These are phyloP conservation scores for Trichophyton simii DNA, from an alignment of 2,329 filamentous ascomycete species.

Conservation along the genomic window DNA sequence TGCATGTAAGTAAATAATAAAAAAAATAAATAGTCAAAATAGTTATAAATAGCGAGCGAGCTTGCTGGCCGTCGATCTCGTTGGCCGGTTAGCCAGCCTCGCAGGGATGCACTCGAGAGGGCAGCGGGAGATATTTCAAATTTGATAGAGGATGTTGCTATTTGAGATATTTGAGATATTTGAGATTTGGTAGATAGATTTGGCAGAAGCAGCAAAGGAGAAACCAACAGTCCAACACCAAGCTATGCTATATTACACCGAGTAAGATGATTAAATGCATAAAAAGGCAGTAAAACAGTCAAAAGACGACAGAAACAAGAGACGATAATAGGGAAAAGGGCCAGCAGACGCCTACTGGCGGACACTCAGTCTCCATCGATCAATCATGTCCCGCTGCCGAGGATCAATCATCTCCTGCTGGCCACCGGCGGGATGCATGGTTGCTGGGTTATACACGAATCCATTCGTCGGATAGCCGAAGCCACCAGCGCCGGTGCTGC, in stretches of 20 bases:
- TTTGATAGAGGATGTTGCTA: not conserved
- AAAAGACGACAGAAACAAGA: not conserved
- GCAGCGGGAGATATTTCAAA: not conserved
- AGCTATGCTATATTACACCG: not conserved
- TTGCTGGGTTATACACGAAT: not conserved
- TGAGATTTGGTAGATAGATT: not conserved
- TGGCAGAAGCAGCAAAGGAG: not conserved
- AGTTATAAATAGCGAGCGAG: not conserved
- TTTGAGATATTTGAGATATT: not conserved
- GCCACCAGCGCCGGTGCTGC: not conserved
- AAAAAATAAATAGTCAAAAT: not conserved
- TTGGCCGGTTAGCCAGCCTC: not conserved
- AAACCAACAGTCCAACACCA: not conserved
- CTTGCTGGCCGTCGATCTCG: not conserved
- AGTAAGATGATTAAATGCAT: constrained; percentile 5
- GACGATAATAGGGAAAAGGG: not conserved
- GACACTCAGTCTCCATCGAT: constrained; percentile 45
- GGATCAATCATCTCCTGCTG: constrained; percentile 28
- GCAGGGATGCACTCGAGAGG: not conserved
- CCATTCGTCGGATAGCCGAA: constrained; percentile 6
- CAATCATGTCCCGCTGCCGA: constrained; percentile 44
- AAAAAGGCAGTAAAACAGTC: not conserved
- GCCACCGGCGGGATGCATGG: not conserved
- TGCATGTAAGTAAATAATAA: too few species aligned
- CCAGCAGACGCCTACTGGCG: constrained; percentile 4